Conservation (phyloP, 805 yeast genomes). For the Jamesozyma piceae region DNA sequence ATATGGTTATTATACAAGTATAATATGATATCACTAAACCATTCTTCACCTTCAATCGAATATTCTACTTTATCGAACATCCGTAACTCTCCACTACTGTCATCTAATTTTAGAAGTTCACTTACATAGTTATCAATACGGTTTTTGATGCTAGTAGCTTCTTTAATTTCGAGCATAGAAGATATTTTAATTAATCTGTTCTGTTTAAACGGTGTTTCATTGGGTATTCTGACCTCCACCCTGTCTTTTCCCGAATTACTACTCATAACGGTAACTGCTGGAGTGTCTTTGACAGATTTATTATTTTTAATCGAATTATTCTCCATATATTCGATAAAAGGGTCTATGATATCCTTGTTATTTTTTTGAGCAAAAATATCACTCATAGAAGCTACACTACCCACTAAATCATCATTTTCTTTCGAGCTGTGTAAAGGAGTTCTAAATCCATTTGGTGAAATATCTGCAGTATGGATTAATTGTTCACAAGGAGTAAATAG, state of each 20-base stretch:
- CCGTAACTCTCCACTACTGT: constrained; percentile 12
- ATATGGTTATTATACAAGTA: constrained; percentile 13
- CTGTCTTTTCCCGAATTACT: background rate
- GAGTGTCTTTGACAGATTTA: background rate
- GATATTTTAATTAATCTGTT: background rate
- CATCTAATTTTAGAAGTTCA: background rate
- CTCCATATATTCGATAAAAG: background rate
- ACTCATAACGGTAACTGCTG: background rate
- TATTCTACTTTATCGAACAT: constrained; percentile 37
- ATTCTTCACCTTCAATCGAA: constrained; percentile 35
- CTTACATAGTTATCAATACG: background rate
- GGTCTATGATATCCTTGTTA: background rate
- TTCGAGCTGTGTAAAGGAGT: constrained; percentile 5
- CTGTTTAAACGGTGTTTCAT: no score
- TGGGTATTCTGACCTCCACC: background rate
- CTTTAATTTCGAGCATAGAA: background rate
- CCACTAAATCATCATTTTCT: background rate
- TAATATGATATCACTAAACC: constrained; percentile 28
- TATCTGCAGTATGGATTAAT: constrained; percentile 24
- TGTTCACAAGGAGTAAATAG: constrained; percentile 25
- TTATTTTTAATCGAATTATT: background rate
- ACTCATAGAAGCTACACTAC: background rate
- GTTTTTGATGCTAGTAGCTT: background rate
- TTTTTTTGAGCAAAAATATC: background rate
- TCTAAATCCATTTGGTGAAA: constrained; percentile 23